Conservation (phyloP, 768 basidiomycete species). For the Tephrocybe sp. region DNA sequence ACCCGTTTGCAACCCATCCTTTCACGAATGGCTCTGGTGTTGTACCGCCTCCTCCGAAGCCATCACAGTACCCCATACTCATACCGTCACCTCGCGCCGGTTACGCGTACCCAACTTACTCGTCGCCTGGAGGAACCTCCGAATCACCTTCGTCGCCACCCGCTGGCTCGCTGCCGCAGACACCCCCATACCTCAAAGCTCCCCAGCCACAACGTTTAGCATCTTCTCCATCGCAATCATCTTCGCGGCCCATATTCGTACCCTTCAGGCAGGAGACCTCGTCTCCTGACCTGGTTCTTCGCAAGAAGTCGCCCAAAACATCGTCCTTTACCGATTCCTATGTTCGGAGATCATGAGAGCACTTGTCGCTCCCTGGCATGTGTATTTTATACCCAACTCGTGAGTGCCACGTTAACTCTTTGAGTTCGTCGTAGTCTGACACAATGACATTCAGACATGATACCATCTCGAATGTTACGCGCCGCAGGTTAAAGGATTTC, state of each 20-base stretch:
- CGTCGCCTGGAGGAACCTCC: conserved; percentile 17
- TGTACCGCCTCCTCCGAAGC: conserved; percentile 38
- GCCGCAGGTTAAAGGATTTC: background rate
- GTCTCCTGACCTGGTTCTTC: conserved; percentile 54
- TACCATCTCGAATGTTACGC: conserved; percentile 8
- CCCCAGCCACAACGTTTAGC: conserved; percentile 25
- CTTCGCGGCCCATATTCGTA: conserved; percentile 42
- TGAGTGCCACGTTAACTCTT: conserved; percentile 3
- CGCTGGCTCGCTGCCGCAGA: conserved; percentile 12
- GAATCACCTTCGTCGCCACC: conserved; percentile 19
- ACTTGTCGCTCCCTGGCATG: background rate
- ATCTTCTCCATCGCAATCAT: conserved; percentile 15
- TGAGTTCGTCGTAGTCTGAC: background rate
- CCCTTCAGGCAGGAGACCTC: conserved; percentile 49
- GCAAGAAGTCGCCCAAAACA: conserved; percentile 27
- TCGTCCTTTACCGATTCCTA: conserved; percentile 8
- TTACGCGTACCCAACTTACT: conserved; percentile 11
- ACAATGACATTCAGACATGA: conserved; percentile 4
- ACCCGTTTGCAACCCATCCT: conserved; percentile 58
- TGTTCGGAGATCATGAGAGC: conserved; percentile 8
- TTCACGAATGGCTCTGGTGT: conserved; percentile 50
- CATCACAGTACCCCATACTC: conserved; percentile 46
- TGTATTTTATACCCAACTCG: conserved; percentile 12
- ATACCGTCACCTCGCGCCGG: conserved; percentile 31
- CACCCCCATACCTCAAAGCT: conserved; percentile 18